A percentile compares a stretch with the other conserved stretches of the same genome.
These are phyloP conservation scores for Calocybe indica DNA, from an alignment of 768 basidiomycete genomes.

Conservation along the genomic window DNA sequence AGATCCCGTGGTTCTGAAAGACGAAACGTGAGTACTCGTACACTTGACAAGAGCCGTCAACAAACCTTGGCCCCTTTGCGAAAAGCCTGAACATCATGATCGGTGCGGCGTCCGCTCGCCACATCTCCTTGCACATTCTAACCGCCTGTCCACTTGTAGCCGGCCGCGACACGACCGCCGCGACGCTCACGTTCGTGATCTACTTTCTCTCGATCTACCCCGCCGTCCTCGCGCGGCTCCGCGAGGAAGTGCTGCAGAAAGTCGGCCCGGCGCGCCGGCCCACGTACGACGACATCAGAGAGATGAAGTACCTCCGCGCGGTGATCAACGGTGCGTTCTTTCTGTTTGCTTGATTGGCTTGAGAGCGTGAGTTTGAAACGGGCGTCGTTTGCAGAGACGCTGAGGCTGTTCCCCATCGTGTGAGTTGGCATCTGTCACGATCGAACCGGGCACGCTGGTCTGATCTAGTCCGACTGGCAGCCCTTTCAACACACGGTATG, in stretches of 20 bases:
- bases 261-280: constrained; percentile 45
- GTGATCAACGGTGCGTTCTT: constrained; percentile 50
- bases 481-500: constrained; percentile 45
- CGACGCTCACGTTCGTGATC: constrained; percentile 35
- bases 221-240: constrained; percentile 37
- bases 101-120: constrained; percentile 14
- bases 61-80: no score
- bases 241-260: constrained; percentile 48
- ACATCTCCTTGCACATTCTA: background rate
- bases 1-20: constrained; percentile 43
- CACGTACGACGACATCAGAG: constrained; percentile 48
- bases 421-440: constrained; percentile 15
- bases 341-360: background rate
- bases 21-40: constrained; percentile 30
- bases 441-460: background rate
- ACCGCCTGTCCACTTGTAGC: constrained; percentile 15
- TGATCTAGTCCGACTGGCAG: constrained; percentile 11
- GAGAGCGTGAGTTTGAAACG: background rate
- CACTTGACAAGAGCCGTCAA: background rate
- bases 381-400: constrained; percentile 31
- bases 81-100: constrained; percentile 40
- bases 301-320: constrained; percentile 60
- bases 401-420: constrained; percentile 53
- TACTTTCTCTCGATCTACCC: constrained; percentile 49
- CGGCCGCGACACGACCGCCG: constrained; percentile 40